These are phyloP conservation scores for Salix dunnii DNA, from an alignment of 345 rosid species.

Conservation along the genomic window DNA sequence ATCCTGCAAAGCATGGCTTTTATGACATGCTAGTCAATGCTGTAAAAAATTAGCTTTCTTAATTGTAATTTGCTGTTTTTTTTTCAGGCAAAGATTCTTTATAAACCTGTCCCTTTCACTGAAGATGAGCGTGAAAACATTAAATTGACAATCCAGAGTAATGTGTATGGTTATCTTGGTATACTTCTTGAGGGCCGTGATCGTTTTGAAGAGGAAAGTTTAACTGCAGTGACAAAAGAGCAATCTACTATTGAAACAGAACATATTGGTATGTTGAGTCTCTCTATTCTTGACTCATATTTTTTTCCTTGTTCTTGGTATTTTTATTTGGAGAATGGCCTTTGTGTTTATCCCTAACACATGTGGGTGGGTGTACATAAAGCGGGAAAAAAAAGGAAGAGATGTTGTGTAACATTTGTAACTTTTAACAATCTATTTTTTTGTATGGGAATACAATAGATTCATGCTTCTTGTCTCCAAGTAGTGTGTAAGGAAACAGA, in stretches of 20 bases:
- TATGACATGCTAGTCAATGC: not conserved
- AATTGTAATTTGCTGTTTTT: not conserved
- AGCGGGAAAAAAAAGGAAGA: not conserved
- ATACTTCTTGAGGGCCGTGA: constrained; percentile 96
- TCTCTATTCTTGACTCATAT: not conserved
- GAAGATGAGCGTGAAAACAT: constrained; percentile 83
- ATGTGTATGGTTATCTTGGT: constrained; percentile 87
- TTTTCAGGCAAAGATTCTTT: constrained; percentile 92
- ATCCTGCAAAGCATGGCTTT: not conserved
- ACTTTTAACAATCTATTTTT: not conserved
- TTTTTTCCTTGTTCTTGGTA: not conserved
- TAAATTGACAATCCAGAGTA: constrained; percentile 77
- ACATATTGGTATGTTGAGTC: constrained; percentile 32
- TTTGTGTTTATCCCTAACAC: not conserved
- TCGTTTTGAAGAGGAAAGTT: constrained; percentile 85
- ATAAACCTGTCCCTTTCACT: constrained; percentile 73
- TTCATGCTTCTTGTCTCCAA: not conserved
- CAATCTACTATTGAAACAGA: constrained; percentile 28
- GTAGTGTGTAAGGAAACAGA: not conserved
- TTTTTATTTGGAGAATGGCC: not conserved
- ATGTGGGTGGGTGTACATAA: not conserved
- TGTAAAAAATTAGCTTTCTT: not conserved
- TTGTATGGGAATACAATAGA: not conserved
- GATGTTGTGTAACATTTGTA: not conserved
- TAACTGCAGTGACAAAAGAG: constrained; percentile 37